Evolutionary conservation across 345 rosid genomes (phyloP), one percentile per base, ranked within the genome.

Genomic region (Rubroshorea leprosula): DNA sequence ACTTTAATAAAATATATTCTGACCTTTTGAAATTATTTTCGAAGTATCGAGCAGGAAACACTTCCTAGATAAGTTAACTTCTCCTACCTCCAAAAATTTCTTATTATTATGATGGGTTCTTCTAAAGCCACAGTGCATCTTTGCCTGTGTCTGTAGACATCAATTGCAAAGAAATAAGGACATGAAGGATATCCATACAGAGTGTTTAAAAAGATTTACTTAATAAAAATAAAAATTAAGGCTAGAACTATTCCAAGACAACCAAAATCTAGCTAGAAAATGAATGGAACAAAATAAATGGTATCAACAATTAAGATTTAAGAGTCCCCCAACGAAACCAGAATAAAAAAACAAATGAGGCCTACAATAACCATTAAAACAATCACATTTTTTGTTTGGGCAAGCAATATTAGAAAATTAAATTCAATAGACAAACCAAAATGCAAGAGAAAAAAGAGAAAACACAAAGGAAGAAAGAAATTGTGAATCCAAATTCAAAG

Each of bases 51-150:
- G 46, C 39, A 55, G 63, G 29, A 65, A 24, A 61, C 49, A 55
- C 55, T 64, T 72, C 29, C 54, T 65, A 21, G 63, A 63, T 20
- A 47, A 35, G 57, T 54, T 57, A 70, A 39, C 52, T 46, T 67
- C 52, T 47, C 62, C 67, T 29, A 58, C 25, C 4, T 61, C 60
- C 27, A 52, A 38, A 20, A 58, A 49, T 27, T 25, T 64, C 47
- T 62, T 64, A 54, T 62, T 50, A 41, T 50, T 35, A 41, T 50
- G 45, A 50, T 25, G 57, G 60, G 65, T 67, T 65, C 54, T 62
- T 49, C 21, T 63, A 70, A 68, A 60, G 29, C 64, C 56, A 62
- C 68, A 61, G 48, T 57, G 68, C 72, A 71, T 72, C 66, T 66
- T 74, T 72, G 48, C 63, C 57, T 62, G 66, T 67, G 57, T 73